Evolutionary conservation across 805 yeast species (phyloP), one percentile per base, ranked within the genome.

Genomic region (Wickerhamiella occidentalis): DNA sequence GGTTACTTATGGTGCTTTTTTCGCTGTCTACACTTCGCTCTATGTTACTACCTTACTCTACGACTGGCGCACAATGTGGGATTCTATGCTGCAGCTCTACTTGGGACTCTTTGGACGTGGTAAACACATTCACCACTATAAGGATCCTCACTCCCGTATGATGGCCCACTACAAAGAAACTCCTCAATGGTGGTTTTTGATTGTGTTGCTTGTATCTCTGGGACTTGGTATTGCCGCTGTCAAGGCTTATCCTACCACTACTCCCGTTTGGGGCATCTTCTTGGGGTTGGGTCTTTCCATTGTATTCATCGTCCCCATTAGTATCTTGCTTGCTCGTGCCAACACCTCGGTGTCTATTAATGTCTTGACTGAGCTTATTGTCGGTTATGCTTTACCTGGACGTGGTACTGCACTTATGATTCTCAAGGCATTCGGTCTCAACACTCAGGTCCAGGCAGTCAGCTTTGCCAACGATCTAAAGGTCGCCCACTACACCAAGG

Each of bases 301-400:
- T 35, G 59, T 77, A 13, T 79, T 80, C 61, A 62, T 81, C 52
- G 63, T 80, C 33, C 87, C 87, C n/a, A 67, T 79, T 28, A 76
- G 81, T 7, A 65, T 81, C 11, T 70, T 81, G 45, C 73, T 73
- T n/a, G 77, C 85, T 3, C 74, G 75, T 26, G 78, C 86, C 0
- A 80, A 79, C 63, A 72, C 65, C 41, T 57, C 70, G 3, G 70
- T 79, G 52, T 79, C 80, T 13, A 65, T 80, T 53, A 77, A 77
- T 58, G 83, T 79, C 1, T 62, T 82, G 45, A 74, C 77, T 8
- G 85, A 80, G 58, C 65, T 82, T 49, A 70, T 82, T 48, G 74
- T 77, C 43, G 86, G 86, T 2, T 79, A 78, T 58, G 74, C 80
- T 47, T 66, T 78, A 18, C 85, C 85, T 3, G 44, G 44, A 12